Base-by-base conservation (phyloP, 2,329 filamentous ascomycete genomes). In the Xylaria sp. region DNA sequence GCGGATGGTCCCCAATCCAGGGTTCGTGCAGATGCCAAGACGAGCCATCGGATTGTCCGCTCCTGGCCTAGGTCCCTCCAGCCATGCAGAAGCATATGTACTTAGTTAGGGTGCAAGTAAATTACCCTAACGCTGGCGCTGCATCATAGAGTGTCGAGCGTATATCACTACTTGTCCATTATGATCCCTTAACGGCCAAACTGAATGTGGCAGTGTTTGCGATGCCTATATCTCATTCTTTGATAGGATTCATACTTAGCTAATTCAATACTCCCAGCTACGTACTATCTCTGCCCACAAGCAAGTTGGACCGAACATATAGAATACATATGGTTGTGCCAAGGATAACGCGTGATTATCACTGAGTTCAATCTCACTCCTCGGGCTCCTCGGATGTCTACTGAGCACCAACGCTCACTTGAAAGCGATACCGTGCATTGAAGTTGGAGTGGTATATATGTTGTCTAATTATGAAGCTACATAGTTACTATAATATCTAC, bases 21-120 rank as follows among this genome's bases (percentile, higher is more conserved):
- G 66, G 60, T 56, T 52, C n/a, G 8, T 68, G 56, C 56, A 69
- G 32, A 13, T 46, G 62, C 66, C 62, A 66, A 65, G 62, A 58
- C 34, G 28, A 60, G 44, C 60, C 60, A 60, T 64, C 39, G 44
- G 50, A 20, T 20, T 13, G 46, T 51, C 48, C 32, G 23, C 32
- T 44, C 5, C 5, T 28, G 28, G 3, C 28, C 28, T 28, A 28
- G 28, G 28, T 28, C 28, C 2, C 28, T 28, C 28, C 28, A 28
- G 5, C 28, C 3, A 28, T 6, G 28, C 28, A 6, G 28, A 28
- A 28, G 28, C 28, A 28, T 28, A 28, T 28, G 28, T 28, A 25
- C 23, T 5, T 55, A 3, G n/a, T n/a, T n/a, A n/a, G n/a, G n/a
- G n/a, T n/a, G n/a, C n/a, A n/a, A n/a, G n/a, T n/a, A n/a, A n/a